Base-by-base conservation (phyloP, 768 basidiomycete genomes). In the Naganishia antarctica region DNA sequence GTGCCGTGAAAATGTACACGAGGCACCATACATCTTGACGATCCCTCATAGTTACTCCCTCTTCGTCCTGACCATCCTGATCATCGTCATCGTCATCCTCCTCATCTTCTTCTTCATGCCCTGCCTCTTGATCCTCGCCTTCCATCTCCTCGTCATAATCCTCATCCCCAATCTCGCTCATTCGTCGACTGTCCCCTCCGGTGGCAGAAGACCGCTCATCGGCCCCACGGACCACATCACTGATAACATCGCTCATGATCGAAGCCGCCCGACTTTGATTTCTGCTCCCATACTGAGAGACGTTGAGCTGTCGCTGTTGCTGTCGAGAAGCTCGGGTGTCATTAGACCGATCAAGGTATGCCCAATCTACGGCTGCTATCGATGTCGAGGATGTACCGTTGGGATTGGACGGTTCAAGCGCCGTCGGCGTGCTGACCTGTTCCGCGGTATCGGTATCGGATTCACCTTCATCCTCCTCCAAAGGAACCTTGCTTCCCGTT, bases 31-130 rank as follows among this genome's bases (percentile, higher is more conserved):
- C 88, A 45, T 93, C 96, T 77, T 99, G 96, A 31, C 96, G 85
- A 70, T 97, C 92, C 78, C 88, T 90, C 70, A 99, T 79, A 0
- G 94, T 98, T 67, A 94, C 88, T 3, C 86, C 90, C 71, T 93
- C 91, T 31, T 87, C 86, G n/a, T 87, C 87, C n/a, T 70, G 70
- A 21, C 40, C 37, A 4, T 26, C 34, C 34, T 57, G 34, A 8
- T 57, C 53, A 18, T 26, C 53, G 28, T 28, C 25, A 32, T 40
- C 34, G 9, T 23, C 53, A 2, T 37, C 37, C 3, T 57, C 53
- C 2, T 40, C 53, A 31, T 57, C 32, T 5, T 57, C 53, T 4
- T 57, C 34, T 37, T 37, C 34, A 37, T 37, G 34, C 34, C 15
- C 34, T 7, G 37, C 37, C n/a, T 26, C 34, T 21, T 57, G 34